A percentile compares a stretch with the other conserved stretches of the same genome.
These are phyloP conservation scores for Carex arenaria DNA, from an alignment of 202 grass and related monocot genomes.

Conservation along the genomic window DNA sequence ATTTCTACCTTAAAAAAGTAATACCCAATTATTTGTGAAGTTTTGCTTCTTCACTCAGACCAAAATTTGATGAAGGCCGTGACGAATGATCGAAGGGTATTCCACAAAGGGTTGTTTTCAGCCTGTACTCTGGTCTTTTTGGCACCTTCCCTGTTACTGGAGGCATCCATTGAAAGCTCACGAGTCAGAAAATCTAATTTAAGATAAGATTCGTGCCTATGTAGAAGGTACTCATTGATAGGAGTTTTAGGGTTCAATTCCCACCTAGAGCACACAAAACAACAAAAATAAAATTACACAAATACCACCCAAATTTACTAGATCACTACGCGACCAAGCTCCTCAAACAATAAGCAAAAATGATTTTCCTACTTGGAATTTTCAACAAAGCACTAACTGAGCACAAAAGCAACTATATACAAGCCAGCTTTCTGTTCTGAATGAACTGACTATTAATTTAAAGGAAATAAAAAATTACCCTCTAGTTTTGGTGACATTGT, in stretches of 20 bases:
- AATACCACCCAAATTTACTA: background rate
- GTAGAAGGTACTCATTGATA: slow-evolving; percentile 26
- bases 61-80: slow-evolving; percentile 64
- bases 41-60: slow-evolving; percentile 37
- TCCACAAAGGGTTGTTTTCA: slow-evolving; percentile 67
- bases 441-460: background rate
- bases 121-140: slow-evolving; percentile 37
- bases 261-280: slow-evolving; percentile 23
- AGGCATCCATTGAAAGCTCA: slow-evolving; percentile 30
- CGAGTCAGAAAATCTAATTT: slow-evolving; percentile 22
- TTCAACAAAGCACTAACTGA: background rate
- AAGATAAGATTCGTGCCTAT: slow-evolving; percentile 29
- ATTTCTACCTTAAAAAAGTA: background rate
- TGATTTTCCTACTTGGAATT: background rate
- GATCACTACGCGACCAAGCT: background rate
- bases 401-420: background rate
- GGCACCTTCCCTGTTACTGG: slow-evolving; percentile 38
- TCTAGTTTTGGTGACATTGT: background rate
- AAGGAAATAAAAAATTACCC: slow-evolving; percentile 7
- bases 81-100: slow-evolving; percentile 63
- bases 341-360: background rate
- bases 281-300: slow-evolving; percentile 26
- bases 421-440: background rate
- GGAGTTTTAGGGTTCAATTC: slow-evolving; percentile 16
- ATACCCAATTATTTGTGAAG: background rate